Evolutionary conservation across 2,329 filamentous ascomycete genomes (phyloP).

Genomic region (Cyanodermella asteris): DNA sequence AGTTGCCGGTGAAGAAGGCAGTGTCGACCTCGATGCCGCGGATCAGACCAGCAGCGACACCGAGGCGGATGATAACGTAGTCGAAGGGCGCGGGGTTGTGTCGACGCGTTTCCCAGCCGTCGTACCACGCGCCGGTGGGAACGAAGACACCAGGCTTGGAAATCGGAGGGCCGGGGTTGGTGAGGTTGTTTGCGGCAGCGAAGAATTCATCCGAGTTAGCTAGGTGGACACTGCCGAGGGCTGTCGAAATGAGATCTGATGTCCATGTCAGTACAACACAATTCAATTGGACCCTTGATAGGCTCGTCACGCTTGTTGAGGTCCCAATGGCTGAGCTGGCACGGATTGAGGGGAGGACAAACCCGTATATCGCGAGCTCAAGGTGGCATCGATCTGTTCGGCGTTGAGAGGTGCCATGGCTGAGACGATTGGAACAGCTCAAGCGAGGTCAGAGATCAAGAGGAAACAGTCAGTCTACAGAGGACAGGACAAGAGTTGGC

Average conservation of each 20-base stretch:
- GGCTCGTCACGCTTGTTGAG: no score
- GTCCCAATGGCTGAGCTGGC: no score
- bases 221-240: constrained; percentile 16
- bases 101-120: constrained; percentile 41
- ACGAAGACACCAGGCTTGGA: constrained; percentile 35
- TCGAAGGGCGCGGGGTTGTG: constrained; percentile 36
- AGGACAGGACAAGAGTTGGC: no score
- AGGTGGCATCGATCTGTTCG: constrained; percentile 5
- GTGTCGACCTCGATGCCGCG: constrained; percentile 24
- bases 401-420: constrained; percentile 2
- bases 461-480: no score
- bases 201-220: constrained; percentile 40
- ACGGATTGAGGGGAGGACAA: no score
- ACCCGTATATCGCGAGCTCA: constrained; percentile 5
- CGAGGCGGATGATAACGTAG: constrained; percentile 41
- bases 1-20: constrained; percentile 23
- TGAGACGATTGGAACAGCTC: no score
- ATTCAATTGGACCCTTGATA: no score
- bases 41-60: constrained; percentile 22
- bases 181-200: constrained; percentile 35
- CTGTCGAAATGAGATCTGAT: constrained; percentile 3
- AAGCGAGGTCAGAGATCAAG: no score
- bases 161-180: constrained; percentile 32
- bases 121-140: constrained; percentile 40
- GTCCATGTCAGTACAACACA: neutral